These are phyloP conservation scores for Coemansia sp. DNA, from an alignment of 192 early-diverging fungal genomes.

Conservation along the genomic window DNA sequence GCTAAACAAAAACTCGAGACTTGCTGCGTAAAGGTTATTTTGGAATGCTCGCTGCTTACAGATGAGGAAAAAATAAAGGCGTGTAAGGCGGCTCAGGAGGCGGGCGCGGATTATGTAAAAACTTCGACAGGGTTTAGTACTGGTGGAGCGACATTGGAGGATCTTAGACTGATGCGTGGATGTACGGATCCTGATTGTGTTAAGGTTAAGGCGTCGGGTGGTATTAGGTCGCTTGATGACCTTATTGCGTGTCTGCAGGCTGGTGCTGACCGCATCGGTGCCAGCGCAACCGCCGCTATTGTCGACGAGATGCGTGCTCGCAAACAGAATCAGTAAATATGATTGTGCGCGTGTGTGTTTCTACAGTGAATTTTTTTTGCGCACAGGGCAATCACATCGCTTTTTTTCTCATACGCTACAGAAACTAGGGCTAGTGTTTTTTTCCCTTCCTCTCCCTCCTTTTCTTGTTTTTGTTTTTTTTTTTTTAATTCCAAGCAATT, in stretches of 20 bases:
- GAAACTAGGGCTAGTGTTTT: not conserved
- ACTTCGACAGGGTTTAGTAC: constrained; percentile 62
- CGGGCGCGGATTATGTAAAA: constrained; percentile 65
- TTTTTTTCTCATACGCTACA: not conserved
- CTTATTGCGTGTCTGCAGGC: constrained; percentile 56
- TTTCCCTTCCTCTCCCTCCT: not conserved
- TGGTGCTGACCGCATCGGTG: constrained; percentile 60
- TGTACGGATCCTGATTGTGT: constrained; percentile 37
- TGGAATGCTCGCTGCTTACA: constrained; percentile 61
- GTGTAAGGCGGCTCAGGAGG: constrained; percentile 44
- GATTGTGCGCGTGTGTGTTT: not conserved
- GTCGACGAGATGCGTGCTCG: constrained; percentile 55
- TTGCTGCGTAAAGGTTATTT: constrained; percentile 61
- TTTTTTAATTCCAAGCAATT: not conserved
- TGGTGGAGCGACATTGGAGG: constrained; percentile 55
- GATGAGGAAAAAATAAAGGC: constrained; percentile 57
- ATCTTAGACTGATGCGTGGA: constrained; percentile 57
- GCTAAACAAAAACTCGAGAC: constrained; percentile 45
- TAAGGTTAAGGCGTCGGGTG: constrained; percentile 63
- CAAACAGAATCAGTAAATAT: constrained; percentile 5
- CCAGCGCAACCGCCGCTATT: constrained; percentile 57
- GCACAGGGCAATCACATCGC: not conserved
- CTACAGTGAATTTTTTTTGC: constrained; percentile 1
- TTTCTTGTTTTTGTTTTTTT: not conserved
- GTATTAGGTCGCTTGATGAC: constrained; percentile 59